Evolutionary conservation across 768 basidiomycete genomes (phyloP), one percentile per base, ranked within the genome.

Genomic region (Suillus paluster): DNA sequence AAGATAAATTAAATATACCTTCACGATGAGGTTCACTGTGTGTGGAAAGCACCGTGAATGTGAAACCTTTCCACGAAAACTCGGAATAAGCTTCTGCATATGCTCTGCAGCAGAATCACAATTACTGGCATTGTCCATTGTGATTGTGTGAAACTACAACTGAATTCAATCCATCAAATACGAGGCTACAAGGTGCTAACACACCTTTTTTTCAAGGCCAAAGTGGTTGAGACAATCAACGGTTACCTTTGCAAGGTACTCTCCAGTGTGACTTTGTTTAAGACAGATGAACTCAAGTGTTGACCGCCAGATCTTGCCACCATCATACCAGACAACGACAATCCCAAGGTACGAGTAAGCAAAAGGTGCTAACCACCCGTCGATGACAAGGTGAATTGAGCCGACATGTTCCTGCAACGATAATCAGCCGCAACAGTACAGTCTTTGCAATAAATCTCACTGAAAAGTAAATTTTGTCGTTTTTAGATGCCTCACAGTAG

Each of bases 271-370:
- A 15, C 60, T 62, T 23, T 70, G 49, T 11, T 60, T 75, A 5
- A 78, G 63, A 75, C 68, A 56, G 17, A 76, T 71, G 61, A 78
- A 79, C 50, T 78, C 78, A 3, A 79, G 66, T 25, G 74, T 68
- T 7, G 68, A 58, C 9, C 66, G 68, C 55, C 73, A 70, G 14
- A 77, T 73, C 15, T 44, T 41, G 2, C 77, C 75, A 17, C 66
- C 36, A 2, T 63, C 63, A 66, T 62, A 69, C 77, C 71, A 73
- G 21, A 70, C 55, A 19, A 79, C 60, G 23, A 75, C 75, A 44
- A 77, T 58, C 3, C 76, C 75, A 17, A 77, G 70, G 58, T 71
- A 77, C 8, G 71, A 71, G 10, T 64, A 57, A 1, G 63, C 64
- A 25, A 74, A 56, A 12, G 76, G 75, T 17, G 71, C 65, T 2